Evolutionary conservation across 1,139 yeast species (phyloP), one percentile per base, ranked within the genome.

Genomic region (Yamadazyma sp.): DNA sequence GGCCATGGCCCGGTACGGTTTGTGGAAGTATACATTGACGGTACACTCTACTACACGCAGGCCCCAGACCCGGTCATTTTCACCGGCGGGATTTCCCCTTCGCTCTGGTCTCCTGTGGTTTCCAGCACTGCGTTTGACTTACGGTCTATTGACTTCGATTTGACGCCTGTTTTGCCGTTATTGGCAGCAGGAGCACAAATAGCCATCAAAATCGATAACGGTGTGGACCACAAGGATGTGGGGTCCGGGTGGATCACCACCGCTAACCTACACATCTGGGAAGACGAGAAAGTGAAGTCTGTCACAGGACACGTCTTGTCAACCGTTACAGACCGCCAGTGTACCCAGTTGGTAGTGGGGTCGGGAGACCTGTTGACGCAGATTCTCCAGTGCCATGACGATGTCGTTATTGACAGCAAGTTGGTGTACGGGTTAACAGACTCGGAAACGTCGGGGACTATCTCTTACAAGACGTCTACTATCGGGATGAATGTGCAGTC

Each of bases 21-120:
- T 13, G 64, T 80, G 16, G 74, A 76, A 44, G 74, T 80, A 8
- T 78, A 63, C 44, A 59, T 77, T 34, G 67, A 77, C 47, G 82
- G 73, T 15, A 45, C 64, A 17, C 66, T 76, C 42, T 64, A 80
- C 28, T 76, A 76, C 4, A 59, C 73, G 2, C 68, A 69, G 29
- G 62, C 77, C 8, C 85, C 87, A 3, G 73, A 75, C 44, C 84
- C 83, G 16, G 76, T 80, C 4, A 71, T 86, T 20, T 86, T 73
- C 60, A 79, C 94, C 1, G 95, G 95, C 10, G 95, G 95, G 1
- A 62, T 83, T 25, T 76, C 88, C 1, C 95, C 95, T 3, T 71
- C 82, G 2, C 62, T 86, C 36, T 87, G 96, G 96, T 68, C 73
- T 30, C 86, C 95, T 3, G 78, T 85, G 41, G 95, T 87, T 11